These are phyloP conservation scores for Stachybotrys elegans DNA, from an alignment of 2,329 filamentous ascomycete species.

Conservation along the genomic window DNA sequence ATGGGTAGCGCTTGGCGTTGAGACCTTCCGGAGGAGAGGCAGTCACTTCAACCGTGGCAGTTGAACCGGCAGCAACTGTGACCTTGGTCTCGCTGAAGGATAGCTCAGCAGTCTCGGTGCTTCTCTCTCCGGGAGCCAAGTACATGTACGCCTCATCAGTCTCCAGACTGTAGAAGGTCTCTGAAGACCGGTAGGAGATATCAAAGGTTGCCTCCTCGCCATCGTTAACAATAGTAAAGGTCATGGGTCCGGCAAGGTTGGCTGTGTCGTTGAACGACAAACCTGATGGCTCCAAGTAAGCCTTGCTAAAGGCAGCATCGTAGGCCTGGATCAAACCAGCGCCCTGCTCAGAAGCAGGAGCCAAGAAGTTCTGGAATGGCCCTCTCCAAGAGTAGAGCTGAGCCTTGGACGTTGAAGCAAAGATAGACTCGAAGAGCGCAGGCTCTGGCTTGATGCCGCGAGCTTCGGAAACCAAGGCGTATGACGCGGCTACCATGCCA, in stretches of 20 bases:
- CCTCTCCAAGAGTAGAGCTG: slow-evolving; percentile 24
- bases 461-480: slow-evolving; percentile 26
- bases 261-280: slow-evolving; percentile 55
- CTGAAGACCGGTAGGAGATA: slow-evolving; percentile 37
- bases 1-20: slow-evolving; percentile 28
- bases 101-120: too few relatives aligned
- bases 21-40: slow-evolving; percentile 34
- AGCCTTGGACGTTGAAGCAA: slow-evolving; percentile 38
- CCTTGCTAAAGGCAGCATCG: slow-evolving; percentile 46
- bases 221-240: slow-evolving; percentile 48
- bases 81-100: slow-evolving; percentile 37
- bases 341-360: slow-evolving; percentile 46
- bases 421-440: slow-evolving; percentile 33
- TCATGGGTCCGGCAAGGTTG: slow-evolving; percentile 36
- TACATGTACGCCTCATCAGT: slow-evolving; percentile 17
- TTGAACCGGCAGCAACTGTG: slow-evolving; percentile 35
- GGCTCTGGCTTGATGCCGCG: slow-evolving; percentile 39
- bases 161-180: slow-evolving; percentile 42
- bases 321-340: slow-evolving; percentile 33
- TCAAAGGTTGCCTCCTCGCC: slow-evolving; percentile 38
- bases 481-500: slow-evolving; percentile 9
- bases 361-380: slow-evolving; percentile 22
- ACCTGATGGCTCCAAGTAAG: slow-evolving; percentile 42
- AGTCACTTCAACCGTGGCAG: slow-evolving; percentile 41
- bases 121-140: slow-evolving; percentile 30